A percentile compares a stretch with the other conserved stretches of the same genome.
Conservation (phyloP, 305 asterid species). For the Salvia sclarea region DNA sequence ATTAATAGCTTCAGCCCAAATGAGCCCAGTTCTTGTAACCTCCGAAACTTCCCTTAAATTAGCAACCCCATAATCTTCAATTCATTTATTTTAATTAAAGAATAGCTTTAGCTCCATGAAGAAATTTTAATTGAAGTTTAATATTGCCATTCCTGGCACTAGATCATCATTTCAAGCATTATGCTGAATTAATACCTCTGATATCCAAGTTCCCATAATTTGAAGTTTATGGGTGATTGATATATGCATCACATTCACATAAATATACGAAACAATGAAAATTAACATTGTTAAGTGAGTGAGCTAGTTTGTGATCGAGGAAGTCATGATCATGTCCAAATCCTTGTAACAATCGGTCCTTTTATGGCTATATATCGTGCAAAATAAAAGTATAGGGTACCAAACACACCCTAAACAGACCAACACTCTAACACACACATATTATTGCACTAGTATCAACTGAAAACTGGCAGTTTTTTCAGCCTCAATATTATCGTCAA, state of each 20-base stretch:
- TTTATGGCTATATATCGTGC: too few relatives aligned
- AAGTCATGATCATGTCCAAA: too few relatives aligned
- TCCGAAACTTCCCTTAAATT: not conserved
- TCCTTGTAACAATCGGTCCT: too few relatives aligned
- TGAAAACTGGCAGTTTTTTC: not conserved
- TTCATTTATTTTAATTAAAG: not conserved
- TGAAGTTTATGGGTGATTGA: too few relatives aligned
- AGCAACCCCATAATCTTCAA: not conserved
- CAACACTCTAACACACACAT: too few relatives aligned
- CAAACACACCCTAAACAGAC: too few relatives aligned
- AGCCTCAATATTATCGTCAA: not conserved
- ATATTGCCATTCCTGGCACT: not conserved
- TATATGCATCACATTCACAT: too few relatives aligned
- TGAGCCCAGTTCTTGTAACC: not conserved
- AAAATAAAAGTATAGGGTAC: too few relatives aligned
- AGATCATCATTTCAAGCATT: not conserved
- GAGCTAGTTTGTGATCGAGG: too few relatives aligned
- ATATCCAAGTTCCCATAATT: not conserved
- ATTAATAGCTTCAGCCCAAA: not conserved
- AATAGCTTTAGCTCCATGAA: too few relatives aligned
- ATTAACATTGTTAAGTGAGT: too few relatives aligned
- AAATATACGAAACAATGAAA: too few relatives aligned
- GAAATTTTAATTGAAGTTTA: not conserved
- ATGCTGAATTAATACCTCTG: not conserved
- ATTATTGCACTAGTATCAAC: not conserved